phyloP scores from a whole-genome alignment of 805 yeast species.

The Candida hispaniensis region DNA sequence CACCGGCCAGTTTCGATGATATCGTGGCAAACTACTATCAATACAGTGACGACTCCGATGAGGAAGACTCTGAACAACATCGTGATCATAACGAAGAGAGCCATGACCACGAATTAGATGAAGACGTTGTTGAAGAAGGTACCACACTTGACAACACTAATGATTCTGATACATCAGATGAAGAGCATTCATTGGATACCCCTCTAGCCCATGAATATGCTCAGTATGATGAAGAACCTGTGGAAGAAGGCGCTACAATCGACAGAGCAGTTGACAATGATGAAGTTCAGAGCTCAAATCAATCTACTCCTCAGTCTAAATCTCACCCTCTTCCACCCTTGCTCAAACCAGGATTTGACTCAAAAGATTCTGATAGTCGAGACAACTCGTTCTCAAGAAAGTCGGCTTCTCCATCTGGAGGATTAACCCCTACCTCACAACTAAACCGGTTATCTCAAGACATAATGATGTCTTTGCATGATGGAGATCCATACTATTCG shows the following conservation, averaged over 20 bases:
- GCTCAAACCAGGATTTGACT: too few species aligned
- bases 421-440: slow-evolving; percentile 5
- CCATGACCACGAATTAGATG: slow-evolving; percentile 12
- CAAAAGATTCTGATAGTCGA: too few species aligned
- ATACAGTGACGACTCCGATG: slow-evolving; percentile 14
- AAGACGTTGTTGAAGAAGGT: slow-evolving; percentile 14
- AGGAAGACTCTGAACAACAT: not conserved
- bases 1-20: slow-evolving; percentile 15
- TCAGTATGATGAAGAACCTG: not conserved
- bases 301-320: too few species aligned
- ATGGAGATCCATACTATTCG: slow-evolving; percentile 8
- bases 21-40: slow-evolving; percentile 20
- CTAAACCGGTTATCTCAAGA: slow-evolving; percentile 11
- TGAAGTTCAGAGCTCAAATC: too few species aligned
- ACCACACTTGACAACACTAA: slow-evolving; percentile 15
- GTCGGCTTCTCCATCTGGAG: too few species aligned
- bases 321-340: too few species aligned
- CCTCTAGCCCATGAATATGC: not conserved
- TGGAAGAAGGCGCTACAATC: too few species aligned
- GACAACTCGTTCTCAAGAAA: too few species aligned
- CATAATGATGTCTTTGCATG: slow-evolving; percentile 7
- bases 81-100: too few species aligned
- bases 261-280: too few species aligned
- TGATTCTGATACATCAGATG: not conserved
- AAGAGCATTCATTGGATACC: not conserved